Conservation (phyloP, 2,329 filamentous ascomycete genomes). For the Phaeosphaeriaceae sp. region DNA sequence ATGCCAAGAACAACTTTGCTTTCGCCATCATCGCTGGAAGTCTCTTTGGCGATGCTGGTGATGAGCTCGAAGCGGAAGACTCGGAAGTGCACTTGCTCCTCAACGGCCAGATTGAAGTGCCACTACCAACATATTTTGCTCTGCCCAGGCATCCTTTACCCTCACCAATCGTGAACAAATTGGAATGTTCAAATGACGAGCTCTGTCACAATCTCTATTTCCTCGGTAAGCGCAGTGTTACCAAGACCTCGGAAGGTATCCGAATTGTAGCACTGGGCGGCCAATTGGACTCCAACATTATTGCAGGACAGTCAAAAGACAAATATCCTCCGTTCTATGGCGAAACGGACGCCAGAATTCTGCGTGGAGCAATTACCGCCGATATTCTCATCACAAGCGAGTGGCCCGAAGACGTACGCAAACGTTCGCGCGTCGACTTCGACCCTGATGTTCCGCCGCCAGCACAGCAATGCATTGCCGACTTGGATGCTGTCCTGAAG, state of each 20-base stretch:
- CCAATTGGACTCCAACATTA: slow-evolving; percentile 67
- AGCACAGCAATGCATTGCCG: slow-evolving; percentile 74
- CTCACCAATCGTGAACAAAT: slow-evolving; percentile 71
- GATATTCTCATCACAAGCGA: slow-evolving; percentile 88
- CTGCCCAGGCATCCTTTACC: slow-evolving; percentile 79
- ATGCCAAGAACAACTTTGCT: slow-evolving; percentile 86
- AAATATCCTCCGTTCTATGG: slow-evolving; percentile 81
- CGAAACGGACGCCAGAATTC: slow-evolving; percentile 75
- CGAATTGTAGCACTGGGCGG: slow-evolving; percentile 89
- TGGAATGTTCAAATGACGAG: slow-evolving; percentile 73
- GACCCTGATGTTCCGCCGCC: slow-evolving; percentile 62
- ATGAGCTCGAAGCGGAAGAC: slow-evolving; percentile 61
- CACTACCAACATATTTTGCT: slow-evolving; percentile 90
- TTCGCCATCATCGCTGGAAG: slow-evolving; percentile 87
- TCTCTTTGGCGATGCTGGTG: slow-evolving; percentile 70
- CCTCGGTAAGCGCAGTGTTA: slow-evolving; percentile 81
- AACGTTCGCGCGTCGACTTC: slow-evolving; percentile 71
- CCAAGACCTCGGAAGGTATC: slow-evolving; percentile 89
- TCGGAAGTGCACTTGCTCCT: slow-evolving; percentile 70
- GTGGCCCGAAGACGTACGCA: slow-evolving; percentile 80
- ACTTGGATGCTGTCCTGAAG: slow-evolving; percentile 79
- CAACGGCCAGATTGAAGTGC: slow-evolving; percentile 74
- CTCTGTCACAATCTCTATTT: slow-evolving; percentile 92
- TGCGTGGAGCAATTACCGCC: slow-evolving; percentile 78
- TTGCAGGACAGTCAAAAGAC: slow-evolving; percentile 71